Evolutionary conservation across 2,329 filamentous ascomycete genomes (phyloP).

Genomic region (Sporothrix globosa): DNA sequence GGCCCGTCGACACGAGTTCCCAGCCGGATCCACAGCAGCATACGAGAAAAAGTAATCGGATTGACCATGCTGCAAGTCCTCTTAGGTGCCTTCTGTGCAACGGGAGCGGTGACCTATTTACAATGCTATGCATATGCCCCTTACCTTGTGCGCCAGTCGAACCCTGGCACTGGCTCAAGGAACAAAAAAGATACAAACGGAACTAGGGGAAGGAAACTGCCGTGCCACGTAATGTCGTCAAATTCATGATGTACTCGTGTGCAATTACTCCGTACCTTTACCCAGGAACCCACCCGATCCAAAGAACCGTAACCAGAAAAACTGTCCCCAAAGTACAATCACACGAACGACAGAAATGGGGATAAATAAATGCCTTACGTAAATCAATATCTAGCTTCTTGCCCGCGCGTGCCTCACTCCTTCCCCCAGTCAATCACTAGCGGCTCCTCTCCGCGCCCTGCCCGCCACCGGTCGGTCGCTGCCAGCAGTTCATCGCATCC

Average conservation of each 20-base stretch:
- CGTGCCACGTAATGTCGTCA: slow-evolving; percentile 13
- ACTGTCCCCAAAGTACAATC: background rate
- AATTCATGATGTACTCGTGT: background rate
- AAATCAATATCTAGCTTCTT: background rate
- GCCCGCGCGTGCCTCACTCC: background rate
- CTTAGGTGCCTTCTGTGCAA: background rate
- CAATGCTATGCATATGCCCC: slow-evolving; percentile 9
- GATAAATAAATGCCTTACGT: background rate
- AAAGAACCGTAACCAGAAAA: background rate
- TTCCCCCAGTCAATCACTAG: slow-evolving; percentile 25
- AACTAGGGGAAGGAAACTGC: background rate
- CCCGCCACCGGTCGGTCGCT: slow-evolving; percentile 49
- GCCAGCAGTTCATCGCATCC: slow-evolving; percentile 46
- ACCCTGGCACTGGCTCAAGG: background rate
- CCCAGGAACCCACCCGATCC: background rate
- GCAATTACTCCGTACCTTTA: background rate
- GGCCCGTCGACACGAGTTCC: slow-evolving; percentile 6
- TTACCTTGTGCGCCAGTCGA: slow-evolving; percentile 9
- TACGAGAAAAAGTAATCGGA: slow-evolving; percentile 1
- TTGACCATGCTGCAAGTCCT: background rate
- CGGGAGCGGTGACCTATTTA: slow-evolving; percentile 19
- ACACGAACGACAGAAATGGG: background rate
- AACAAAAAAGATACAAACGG: background rate
- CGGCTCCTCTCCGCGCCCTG: slow-evolving; percentile 38
- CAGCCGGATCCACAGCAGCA: slow-evolving; percentile 17